phyloP scores from a whole-genome alignment of 2,329 filamentous ascomycete genomes.

The Botryotinia convoluta region DNA sequence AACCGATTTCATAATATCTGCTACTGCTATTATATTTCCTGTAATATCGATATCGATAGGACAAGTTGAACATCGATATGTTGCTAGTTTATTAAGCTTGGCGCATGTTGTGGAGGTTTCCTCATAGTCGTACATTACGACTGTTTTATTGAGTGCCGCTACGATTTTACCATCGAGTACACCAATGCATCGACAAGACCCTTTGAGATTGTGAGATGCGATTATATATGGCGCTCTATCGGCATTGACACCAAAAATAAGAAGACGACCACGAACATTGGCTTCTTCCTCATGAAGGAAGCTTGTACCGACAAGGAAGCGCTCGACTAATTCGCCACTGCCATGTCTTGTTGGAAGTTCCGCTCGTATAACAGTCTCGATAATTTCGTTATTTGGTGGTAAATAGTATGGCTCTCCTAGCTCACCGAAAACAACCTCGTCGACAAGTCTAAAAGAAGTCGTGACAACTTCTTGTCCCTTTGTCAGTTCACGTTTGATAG shows the following conservation, averaged over 20 bases:
- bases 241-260: conserved; percentile 79
- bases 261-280: conserved; percentile 69
- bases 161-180: conserved; percentile 76
- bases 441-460: conserved; percentile 83
- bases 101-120: conserved; percentile 56
- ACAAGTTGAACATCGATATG: conserved; percentile 78
- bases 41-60: conserved; percentile 77
- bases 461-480: conserved; percentile 71
- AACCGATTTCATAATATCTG: conserved; percentile 91
- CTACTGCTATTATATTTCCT: conserved; percentile 74
- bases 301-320: conserved; percentile 89
- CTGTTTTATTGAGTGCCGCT: conserved; percentile 84
- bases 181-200: conserved; percentile 75
- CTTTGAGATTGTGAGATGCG: conserved; percentile 66
- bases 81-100: conserved; percentile 66
- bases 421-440: conserved; percentile 82
- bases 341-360: conserved; percentile 62
- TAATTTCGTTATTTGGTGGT: conserved; percentile 62
- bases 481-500: conserved; percentile 70
- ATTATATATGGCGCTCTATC: conserved; percentile 72
- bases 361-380: conserved; percentile 80
- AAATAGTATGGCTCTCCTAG: conserved; percentile 61
- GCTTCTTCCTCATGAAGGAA: conserved; percentile 55
- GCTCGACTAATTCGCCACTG: conserved; percentile 58
- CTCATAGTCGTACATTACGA: conserved; percentile 56